Evolutionary conservation across 208 protist species (phyloP), one percentile per base, ranked within the genome.

Genomic region (Trypanosoma boissoni): DNA sequence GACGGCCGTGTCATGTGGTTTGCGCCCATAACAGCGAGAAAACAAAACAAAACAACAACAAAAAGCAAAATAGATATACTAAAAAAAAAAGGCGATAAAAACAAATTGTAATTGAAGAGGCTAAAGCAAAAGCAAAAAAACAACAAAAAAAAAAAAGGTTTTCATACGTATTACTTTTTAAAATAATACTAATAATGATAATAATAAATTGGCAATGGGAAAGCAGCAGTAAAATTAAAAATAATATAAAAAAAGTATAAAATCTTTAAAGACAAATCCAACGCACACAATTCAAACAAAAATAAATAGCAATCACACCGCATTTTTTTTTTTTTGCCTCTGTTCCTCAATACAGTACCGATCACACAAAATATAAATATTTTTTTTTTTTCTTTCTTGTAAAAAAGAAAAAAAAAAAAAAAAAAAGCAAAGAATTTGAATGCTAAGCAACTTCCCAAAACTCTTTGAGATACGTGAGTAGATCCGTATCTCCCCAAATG

Each of bases 371-470:
- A 39, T 39, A 12, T 39, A 39, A 39, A 39, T 16, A 16, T 39
- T 16, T 16, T 12, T 6, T 39, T 39, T 39, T 39, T 39, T 39
- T 39, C 12, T 39, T 39, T 23, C 1, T 20, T 8, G 29, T 8
- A 50, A 32, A 23, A 8, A 18, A 49, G n/a, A 50, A 21, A 50
- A 61, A 28, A 36, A 48, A 8, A 61, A 48, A 61, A 61, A 61
- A 27, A 59, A 34, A 26, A 37, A n/a, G 50, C 9, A 24, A 31
- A 24, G 21, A 50, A 14, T 29, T 29, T 6, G 21, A 14, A 50
- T 7, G 10, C 8, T 14, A 29, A 50, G 8, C 14, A 50, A 14
- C 14, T 24, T 14, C 6, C 6, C 14, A 50, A 6, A 50, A 31
- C n/a, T n/a, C n/a, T n/a, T n/a, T n/a, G n/a, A n/a, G n/a, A n/a